These are phyloP conservation scores for Podila verticillata DNA, from an alignment of 192 early-diverging fungal genomes.

Conservation along the genomic window DNA sequence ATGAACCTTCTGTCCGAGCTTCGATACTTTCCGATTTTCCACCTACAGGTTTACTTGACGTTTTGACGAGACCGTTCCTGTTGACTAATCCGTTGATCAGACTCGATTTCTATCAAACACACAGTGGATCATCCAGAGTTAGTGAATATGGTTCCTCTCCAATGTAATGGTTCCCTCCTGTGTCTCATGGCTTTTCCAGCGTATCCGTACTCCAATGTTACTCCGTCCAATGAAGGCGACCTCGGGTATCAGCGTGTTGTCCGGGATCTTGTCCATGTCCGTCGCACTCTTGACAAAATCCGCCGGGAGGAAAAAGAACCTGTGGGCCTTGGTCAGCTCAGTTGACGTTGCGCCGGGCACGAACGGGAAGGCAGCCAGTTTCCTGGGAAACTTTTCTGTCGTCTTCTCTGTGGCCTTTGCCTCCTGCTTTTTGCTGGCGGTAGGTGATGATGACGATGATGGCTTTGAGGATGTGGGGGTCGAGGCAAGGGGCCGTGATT, in stretches of 20 bases:
- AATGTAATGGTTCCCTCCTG: no score
- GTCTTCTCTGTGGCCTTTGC: neutral
- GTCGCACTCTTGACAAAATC: conserved; percentile 46
- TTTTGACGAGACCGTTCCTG: conserved; percentile 59
- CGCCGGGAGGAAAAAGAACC: conserved; percentile 42
- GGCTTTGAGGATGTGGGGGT: neutral
- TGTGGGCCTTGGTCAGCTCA: conserved; percentile 43
- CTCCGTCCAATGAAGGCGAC: conserved; percentile 66
- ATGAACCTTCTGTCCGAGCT: neutral
- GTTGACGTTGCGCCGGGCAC: conserved; percentile 34
- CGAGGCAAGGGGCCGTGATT: neutral
- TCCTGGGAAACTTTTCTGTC: conserved; percentile 31
- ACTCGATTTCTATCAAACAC: conserved; percentile 53
- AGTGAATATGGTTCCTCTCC: no score
- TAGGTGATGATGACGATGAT: neutral
- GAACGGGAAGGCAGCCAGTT: conserved; percentile 42
- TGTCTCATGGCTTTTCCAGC: no score
- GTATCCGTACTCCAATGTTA: conserved; percentile 63
- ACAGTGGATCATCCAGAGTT: no score
- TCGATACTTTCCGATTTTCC: neutral
- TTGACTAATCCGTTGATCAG: conserved; percentile 62
- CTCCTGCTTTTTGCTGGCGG: neutral
- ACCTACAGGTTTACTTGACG: conserved; percentile 63
- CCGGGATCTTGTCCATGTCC: conserved; percentile 33
- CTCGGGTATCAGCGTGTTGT: conserved; percentile 45